Evolutionary conservation across 2,329 filamentous ascomycete species (phyloP), one percentile per base, ranked within the genome.

Genomic region (Alternaria dauci): DNA sequence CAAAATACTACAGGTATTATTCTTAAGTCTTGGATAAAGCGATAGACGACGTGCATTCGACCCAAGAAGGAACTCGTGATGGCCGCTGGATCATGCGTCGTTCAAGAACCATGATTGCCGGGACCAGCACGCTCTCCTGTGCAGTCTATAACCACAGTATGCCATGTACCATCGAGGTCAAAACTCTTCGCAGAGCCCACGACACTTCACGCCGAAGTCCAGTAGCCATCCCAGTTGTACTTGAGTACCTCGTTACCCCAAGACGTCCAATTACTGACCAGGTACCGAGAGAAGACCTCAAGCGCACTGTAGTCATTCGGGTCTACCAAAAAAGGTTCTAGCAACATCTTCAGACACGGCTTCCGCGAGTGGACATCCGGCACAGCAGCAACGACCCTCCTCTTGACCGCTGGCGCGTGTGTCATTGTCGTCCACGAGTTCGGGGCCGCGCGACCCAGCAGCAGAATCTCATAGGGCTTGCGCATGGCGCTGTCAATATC

Each of bases 341-440:
- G 85, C 23, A 92, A 67, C 2, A 76, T 71, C 61, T 88, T 87
- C 56, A 94, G 72, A 70, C 88, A 91, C 4, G 92, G 92, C 74
- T 95, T 95, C 48, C 91, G 82, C 0, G 91, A 94, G 76, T 95
- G 92, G 4, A 92, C 68, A 73, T 94, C 91, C 1, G 91, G 90
- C 23, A 92, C 90, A 1, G 86, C 88, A 8, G 92, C 75, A 32
- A 94, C 81, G 2, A 92, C 86, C 72, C 85, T 89, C 30, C 79
- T 80, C 47, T 73, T 79, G 4, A 83, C 71, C 2, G 68, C 39
- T 61, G 76, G 20, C 73, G 69, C 34, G 46, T 65, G 59, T 43
- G 62, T 26, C 62, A 67, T 70, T 12, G 58, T 68, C 4, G 69
- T 69, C 62, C 63, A 68, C 2, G 71, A 53, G 56, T 75, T 75